Conservation (phyloP, 2,329 filamentous ascomycete genomes). For the Fusarium sp. region DNA sequence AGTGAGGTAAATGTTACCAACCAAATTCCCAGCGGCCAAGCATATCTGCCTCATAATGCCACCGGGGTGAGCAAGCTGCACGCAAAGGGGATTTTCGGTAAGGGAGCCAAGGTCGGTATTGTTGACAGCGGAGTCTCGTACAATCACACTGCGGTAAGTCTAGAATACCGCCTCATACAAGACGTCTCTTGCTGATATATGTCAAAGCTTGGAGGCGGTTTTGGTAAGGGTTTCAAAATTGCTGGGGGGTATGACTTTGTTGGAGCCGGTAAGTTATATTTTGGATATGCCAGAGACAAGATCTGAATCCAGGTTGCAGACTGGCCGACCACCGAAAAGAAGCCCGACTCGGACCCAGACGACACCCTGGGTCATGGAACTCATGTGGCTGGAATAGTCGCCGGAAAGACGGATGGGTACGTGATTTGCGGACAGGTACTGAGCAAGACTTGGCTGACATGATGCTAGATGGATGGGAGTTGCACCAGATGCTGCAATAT, state of each 20-base stretch:
- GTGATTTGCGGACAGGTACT: background rate
- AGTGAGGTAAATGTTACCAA: background rate
- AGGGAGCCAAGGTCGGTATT: slow-evolving; percentile 32
- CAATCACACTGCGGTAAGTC: slow-evolving; percentile 27
- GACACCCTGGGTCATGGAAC: slow-evolving; percentile 23
- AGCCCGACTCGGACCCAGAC: slow-evolving; percentile 46
- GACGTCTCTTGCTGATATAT: too few species aligned
- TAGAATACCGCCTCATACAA: too few species aligned
- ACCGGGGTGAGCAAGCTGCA: slow-evolving; percentile 37
- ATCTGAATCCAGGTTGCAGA: background rate
- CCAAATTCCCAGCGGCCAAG: background rate
- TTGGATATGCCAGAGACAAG: background rate
- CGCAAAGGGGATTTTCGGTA: slow-evolving; percentile 24
- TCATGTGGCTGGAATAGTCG: slow-evolving; percentile 49
- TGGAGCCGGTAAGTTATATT: slow-evolving; percentile 23
- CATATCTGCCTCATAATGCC: slow-evolving; percentile 15
- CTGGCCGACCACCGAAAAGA: slow-evolving; percentile 15
- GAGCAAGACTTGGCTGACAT: background rate
- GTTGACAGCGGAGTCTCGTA: slow-evolving; percentile 39
- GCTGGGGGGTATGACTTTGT: slow-evolving; percentile 43
- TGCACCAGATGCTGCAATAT: slow-evolving; percentile 45
- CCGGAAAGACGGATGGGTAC: slow-evolving; percentile 32
- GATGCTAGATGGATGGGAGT: slow-evolving; percentile 35
- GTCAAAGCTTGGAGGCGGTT: slow-evolving; percentile 40
- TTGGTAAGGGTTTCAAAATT: slow-evolving; percentile 42